Evolutionary conservation across 2,329 filamentous ascomycete species (phyloP).

Genomic region (Colletotrichum orbiculare): DNA sequence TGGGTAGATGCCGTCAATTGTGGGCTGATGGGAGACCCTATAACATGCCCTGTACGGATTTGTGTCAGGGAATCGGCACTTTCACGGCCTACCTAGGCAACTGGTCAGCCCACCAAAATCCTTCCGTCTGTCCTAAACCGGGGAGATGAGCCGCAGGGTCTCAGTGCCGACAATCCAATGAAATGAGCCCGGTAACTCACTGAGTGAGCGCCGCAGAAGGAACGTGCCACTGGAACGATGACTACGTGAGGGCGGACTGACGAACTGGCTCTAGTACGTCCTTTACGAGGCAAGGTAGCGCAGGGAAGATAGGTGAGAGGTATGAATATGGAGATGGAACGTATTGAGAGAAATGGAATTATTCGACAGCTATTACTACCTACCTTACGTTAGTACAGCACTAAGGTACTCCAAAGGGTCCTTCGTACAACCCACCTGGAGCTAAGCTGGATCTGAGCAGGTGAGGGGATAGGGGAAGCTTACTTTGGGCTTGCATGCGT

Average conservation of each 20-base stretch:
- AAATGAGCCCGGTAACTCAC: not conserved
- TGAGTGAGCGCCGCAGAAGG: not conserved
- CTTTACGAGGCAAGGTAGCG: not conserved
- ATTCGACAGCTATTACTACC: no score
- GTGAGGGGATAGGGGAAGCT: not conserved
- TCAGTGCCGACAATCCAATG: slow-evolving; percentile 11
- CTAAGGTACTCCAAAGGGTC: no score
- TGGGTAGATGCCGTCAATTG: no score
- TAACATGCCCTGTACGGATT: no score
- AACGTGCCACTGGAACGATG: not conserved
- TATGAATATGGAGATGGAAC: not conserved
- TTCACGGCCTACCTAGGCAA: no score
- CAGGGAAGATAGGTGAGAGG: not conserved
- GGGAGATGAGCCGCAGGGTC: slow-evolving; percentile 2
- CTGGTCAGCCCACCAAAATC: no score
- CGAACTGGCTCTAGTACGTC: no score
- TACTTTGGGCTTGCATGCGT: slow-evolving; percentile 2
- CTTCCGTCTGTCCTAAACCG: no score
- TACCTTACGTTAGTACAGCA: no score
- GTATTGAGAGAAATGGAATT: not conserved
- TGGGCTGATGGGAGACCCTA: no score
- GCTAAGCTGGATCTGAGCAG: not conserved
- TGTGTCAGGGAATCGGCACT: no score
- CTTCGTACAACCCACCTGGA: not conserved
- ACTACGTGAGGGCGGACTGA: no score